Evolutionary conservation across 169 alveolate genomes (phyloP).

Genomic region (Babesia caballi): DNA sequence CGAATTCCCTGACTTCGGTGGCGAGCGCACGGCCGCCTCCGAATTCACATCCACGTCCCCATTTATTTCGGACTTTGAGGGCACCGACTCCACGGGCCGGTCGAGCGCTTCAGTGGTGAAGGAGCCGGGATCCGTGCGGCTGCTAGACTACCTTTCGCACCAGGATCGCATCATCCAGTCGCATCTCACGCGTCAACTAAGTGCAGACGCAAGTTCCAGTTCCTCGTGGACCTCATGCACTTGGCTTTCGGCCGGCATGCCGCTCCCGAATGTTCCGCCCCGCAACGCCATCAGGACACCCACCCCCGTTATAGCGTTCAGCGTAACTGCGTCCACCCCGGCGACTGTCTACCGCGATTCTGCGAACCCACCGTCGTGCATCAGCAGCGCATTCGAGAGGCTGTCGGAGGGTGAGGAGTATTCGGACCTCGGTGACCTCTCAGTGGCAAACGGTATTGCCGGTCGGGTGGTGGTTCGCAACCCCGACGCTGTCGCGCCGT

Average conservation of each 20-base stretch:
- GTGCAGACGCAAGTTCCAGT: constrained; percentile 5
- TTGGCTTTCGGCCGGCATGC: too few relatives aligned
- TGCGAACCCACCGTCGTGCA: background rate
- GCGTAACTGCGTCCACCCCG: background rate
- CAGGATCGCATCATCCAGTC: constrained; percentile 42
- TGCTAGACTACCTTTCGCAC: constrained; percentile 43
- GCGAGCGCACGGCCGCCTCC: background rate
- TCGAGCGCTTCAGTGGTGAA: background rate
- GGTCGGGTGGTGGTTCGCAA: background rate
- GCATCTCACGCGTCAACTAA: constrained; percentile 16
- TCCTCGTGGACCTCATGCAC: constrained; percentile 12
- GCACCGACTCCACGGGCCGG: background rate
- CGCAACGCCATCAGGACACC: too few relatives aligned
- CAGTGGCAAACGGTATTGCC: background rate
- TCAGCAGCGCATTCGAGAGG: background rate
- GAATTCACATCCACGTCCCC: constrained; percentile 7
- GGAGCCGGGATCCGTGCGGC: background rate
- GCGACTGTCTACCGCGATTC: background rate
- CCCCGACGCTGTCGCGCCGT: background rate
- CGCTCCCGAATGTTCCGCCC: background rate
- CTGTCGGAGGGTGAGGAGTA: background rate
- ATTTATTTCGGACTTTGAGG: background rate
- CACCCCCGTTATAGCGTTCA: background rate
- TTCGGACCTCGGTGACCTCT: background rate
- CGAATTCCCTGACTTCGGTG: background rate